Evolutionary conservation across 140 eudicot species (phyloP).

Genomic region (Flaveria floridana): DNA sequence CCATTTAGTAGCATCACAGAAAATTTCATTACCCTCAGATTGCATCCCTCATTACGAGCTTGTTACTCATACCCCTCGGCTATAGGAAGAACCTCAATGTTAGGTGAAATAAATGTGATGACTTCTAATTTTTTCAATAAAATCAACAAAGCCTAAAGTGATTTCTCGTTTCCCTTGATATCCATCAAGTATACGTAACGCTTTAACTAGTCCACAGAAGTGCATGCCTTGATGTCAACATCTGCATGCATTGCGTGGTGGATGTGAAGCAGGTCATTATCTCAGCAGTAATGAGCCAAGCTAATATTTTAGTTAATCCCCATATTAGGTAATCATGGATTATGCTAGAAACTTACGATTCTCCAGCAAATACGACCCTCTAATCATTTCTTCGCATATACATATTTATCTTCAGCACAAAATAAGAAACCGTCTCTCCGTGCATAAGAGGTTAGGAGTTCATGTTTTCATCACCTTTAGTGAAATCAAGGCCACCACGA

Average conservation of each 20-base stretch:
- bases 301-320: conserved; percentile 14
- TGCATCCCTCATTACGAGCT: conserved; percentile 18
- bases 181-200: background rate
- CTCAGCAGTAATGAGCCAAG: background rate
- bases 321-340: conserved; percentile 29
- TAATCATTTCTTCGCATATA: background rate
- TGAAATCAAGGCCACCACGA: conserved; percentile 16
- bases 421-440: background rate
- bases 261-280: background rate
- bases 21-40: background rate
- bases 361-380: background rate
- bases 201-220: background rate
- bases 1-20: background rate
- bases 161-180: too few species aligned
- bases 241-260: background rate
- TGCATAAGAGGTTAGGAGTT: conserved; percentile 1
- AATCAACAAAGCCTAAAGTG: too few species aligned
- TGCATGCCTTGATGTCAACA: background rate
- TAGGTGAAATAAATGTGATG: too few species aligned
- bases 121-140: too few species aligned
- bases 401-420: background rate
- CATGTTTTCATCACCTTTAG: conserved; percentile 10
- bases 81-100: too few species aligned
- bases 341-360: conserved; percentile 25
- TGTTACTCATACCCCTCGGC: background rate